phyloP scores from a whole-genome alignment of 2,329 filamentous ascomycete species.

The Gnomoniopsis sp. region DNA sequence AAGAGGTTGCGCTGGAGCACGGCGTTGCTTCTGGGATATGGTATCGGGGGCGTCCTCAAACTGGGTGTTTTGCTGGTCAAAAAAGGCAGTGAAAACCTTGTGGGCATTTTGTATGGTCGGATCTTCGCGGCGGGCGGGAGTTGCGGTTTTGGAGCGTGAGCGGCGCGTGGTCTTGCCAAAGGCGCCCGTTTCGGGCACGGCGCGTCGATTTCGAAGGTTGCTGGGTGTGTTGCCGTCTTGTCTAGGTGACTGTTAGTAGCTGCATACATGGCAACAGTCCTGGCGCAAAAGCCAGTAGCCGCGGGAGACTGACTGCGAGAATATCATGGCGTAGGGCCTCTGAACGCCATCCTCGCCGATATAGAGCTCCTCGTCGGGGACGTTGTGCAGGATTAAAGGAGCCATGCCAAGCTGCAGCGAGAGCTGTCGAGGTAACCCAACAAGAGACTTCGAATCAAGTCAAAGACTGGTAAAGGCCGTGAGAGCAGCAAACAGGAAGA shows the following conservation, averaged over 20 bases:
- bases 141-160: slow-evolving; percentile 60
- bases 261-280: neutral
- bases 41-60: slow-evolving; percentile 25
- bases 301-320: slow-evolving; percentile 48
- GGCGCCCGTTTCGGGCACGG: slow-evolving; percentile 58
- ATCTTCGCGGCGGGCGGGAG: slow-evolving; percentile 56
- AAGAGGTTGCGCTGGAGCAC: slow-evolving; percentile 3
- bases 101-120: slow-evolving; percentile 60
- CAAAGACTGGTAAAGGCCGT: neutral
- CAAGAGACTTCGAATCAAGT: neutral
- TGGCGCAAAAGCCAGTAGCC: slow-evolving; percentile 8
- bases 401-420: slow-evolving; percentile 42
- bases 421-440: neutral
- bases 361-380: slow-evolving; percentile 66
- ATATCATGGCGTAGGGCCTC: slow-evolving; percentile 64
- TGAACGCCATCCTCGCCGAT: slow-evolving; percentile 62
- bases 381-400: slow-evolving; percentile 65
- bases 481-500: neutral
- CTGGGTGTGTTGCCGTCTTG: slow-evolving; percentile 49
- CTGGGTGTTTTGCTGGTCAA: slow-evolving; percentile 44
- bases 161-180: slow-evolving; percentile 66
- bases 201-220: slow-evolving; percentile 47
- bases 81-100: slow-evolving; percentile 57
- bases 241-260: slow-evolving; percentile 30
- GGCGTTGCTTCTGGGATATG: slow-evolving; percentile 8